These are phyloP conservation scores for Pleurostoma richardsiae DNA, from an alignment of 2,329 filamentous ascomycete genomes.

Conservation along the genomic window DNA sequence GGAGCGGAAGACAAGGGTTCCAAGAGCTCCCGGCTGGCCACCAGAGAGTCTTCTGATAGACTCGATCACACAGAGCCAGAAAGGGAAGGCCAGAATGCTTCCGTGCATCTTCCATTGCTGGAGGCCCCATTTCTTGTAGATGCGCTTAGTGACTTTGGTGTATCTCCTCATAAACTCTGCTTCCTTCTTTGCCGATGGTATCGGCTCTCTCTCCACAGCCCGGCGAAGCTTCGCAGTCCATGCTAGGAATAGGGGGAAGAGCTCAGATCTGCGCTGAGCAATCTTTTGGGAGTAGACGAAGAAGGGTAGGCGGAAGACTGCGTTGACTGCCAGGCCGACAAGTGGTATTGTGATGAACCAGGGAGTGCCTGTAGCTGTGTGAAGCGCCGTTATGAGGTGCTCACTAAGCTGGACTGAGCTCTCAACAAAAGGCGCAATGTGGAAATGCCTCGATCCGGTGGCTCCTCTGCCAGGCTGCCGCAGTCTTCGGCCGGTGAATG, in stretches of 20 bases:
- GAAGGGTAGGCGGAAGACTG: constrained; percentile 40
- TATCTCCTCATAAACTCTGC: constrained; percentile 25
- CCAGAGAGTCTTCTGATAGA: constrained; percentile 42
- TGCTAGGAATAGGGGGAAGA: constrained; percentile 23
- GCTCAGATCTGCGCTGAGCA: constrained; percentile 18
- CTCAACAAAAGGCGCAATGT: constrained; percentile 22
- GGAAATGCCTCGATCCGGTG: constrained; percentile 16
- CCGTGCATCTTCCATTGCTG: constrained; percentile 41
- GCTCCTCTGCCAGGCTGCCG: not conserved
- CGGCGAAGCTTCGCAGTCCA: constrained; percentile 21
- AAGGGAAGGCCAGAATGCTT: constrained; percentile 33
- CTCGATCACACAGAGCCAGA: constrained; percentile 47
- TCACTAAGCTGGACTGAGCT: constrained; percentile 31
- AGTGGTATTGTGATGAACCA: constrained; percentile 52
- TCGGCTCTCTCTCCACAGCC: not conserved
- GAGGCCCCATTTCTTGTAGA: constrained; percentile 29
- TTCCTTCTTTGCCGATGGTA: constrained; percentile 9
- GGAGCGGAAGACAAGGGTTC: constrained; percentile 18
- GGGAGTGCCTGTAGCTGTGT: constrained; percentile 36
- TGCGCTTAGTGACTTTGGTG: constrained; percentile 16
- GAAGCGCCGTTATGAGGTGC: constrained; percentile 35
- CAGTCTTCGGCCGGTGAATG: not conserved
- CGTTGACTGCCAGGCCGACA: constrained; percentile 40
- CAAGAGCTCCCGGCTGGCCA: constrained; percentile 29
- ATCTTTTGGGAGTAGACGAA: constrained; percentile 30